Evolutionary conservation across 1,284 basidiomycete species (phyloP).

Genomic region (Ustilago xerochloae): DNA sequence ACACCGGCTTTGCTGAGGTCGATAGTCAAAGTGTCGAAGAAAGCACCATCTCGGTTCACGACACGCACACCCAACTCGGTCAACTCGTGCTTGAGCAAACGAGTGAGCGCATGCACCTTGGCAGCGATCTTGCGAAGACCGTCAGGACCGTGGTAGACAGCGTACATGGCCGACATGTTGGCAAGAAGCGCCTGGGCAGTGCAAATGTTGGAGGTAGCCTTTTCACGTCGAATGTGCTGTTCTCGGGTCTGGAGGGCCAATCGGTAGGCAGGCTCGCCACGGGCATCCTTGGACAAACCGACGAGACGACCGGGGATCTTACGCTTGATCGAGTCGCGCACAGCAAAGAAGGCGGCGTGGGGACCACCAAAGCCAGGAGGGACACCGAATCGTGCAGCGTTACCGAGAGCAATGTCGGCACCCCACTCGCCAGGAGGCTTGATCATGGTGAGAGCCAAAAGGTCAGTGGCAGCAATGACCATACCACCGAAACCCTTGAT

Average conservation of each 20-base stretch:
- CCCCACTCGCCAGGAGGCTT: conserved; percentile 99
- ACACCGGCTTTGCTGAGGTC: conserved; percentile 76
- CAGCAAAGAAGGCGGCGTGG: conserved; percentile 91
- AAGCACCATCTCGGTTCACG: conserved; percentile 73
- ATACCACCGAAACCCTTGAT: conserved; percentile 83
- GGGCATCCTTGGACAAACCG: conserved; percentile 85
- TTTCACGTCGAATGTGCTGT: conserved; percentile 68
- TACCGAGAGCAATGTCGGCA: conserved; percentile 93
- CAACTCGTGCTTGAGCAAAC: conserved; percentile 79
- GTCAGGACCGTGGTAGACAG: conserved; percentile 92
- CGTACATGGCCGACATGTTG: conserved; percentile 69
- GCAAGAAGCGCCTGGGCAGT: conserved; percentile 66
- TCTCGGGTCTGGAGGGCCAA: conserved; percentile 80
- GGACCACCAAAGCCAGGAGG: conserved; percentile 70
- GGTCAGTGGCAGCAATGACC: conserved; percentile 87
- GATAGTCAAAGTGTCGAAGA: conserved; percentile 95
- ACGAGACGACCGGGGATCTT: conserved; percentile 97
- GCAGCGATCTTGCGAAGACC: conserved; percentile 87
- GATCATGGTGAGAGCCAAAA: conserved; percentile 90
- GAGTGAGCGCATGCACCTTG: conserved; percentile 89
- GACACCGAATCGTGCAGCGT: conserved; percentile 89
- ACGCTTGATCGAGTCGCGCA: conserved; percentile 89
- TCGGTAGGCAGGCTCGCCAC: conserved; percentile 88
- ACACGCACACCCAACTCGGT: conserved; percentile 78
- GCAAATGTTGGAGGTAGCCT: conserved; percentile 68